Conservation (phyloP, 129 eudicot species). For the Oenanthe sinensis region DNA sequence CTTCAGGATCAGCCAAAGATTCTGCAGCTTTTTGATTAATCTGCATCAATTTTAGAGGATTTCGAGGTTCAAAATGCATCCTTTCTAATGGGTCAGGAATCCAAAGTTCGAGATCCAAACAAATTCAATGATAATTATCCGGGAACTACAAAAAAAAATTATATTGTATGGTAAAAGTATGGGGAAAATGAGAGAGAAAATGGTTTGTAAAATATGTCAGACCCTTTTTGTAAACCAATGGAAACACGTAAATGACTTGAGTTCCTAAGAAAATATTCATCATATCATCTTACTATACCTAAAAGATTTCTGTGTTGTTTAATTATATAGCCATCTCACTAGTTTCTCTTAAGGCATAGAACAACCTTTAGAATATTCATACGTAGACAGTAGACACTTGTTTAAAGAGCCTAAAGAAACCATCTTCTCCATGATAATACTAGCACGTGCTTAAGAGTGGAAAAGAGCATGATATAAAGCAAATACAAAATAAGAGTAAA, state of each 20-base stretch:
- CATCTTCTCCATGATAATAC: neutral
- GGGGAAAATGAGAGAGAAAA: neutral
- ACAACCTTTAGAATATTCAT: neutral
- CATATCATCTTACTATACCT: neutral
- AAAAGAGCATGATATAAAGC: neutral
- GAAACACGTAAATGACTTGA: neutral
- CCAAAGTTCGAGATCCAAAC: neutral
- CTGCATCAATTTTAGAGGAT: slow-evolving; percentile 27
- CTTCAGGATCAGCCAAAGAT: slow-evolving; percentile 93
- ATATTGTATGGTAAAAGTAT: neutral
- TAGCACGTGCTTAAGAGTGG: neutral
- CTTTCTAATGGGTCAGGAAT: neutral
- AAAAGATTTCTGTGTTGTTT: neutral
- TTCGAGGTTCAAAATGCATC: neutral
- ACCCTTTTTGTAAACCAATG: neutral
- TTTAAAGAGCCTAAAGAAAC: neutral
- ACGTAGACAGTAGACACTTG: neutral
- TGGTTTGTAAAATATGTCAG: neutral
- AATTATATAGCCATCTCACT: neutral
- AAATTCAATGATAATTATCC: neutral
- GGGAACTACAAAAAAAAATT: neutral
- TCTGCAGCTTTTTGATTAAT: slow-evolving; percentile 96
- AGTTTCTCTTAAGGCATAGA: neutral
- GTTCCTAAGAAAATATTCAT: neutral
- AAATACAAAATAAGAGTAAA: slow-evolving; percentile 4